Conservation (phyloP, 129 eudicot genomes). For the Saussurea involucrata region DNA sequence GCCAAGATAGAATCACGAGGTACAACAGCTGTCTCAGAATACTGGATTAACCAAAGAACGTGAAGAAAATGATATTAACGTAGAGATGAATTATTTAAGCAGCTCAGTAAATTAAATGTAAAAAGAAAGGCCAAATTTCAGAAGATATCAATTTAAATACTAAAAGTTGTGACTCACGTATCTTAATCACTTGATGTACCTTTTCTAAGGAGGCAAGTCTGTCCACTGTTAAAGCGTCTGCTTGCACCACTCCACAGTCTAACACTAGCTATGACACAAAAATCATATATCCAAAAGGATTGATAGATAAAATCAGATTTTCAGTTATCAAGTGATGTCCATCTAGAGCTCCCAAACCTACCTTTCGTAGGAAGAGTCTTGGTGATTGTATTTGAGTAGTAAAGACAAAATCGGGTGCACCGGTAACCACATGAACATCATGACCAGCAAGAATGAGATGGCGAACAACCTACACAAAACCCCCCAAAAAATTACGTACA, state of each 20-base stretch:
- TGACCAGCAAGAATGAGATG: conserved; percentile 95
- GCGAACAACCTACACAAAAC: conserved; percentile 67
- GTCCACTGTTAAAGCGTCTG: conserved; percentile 98
- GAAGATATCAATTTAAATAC: neutral
- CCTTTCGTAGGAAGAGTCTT: conserved; percentile 91
- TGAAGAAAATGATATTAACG: neutral
- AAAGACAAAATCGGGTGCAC: conserved; percentile 93
- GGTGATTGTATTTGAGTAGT: conserved; percentile 86
- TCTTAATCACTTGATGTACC: conserved; percentile 29
- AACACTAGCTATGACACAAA: conserved; percentile 55
- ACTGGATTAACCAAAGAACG: conserved; percentile 40
- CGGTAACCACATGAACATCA: conserved; percentile 94
- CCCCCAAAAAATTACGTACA: neutral
- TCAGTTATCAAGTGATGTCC: neutral
- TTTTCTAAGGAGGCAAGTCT: conserved; percentile 94
- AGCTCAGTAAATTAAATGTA: neutral
- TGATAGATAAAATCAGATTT: neutral
- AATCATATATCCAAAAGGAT: neutral
- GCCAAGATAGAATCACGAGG: conserved; percentile 89
- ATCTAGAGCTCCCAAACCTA: conserved; percentile 7
- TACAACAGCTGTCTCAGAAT: conserved; percentile 86
- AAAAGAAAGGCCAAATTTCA: neutral
- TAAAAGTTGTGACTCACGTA: neutral
- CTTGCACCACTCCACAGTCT: conserved; percentile 99
- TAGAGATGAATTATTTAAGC: neutral